Evolutionary conservation across 768 basidiomycete genomes (phyloP).

Genomic region (Mycena indigotica): DNA sequence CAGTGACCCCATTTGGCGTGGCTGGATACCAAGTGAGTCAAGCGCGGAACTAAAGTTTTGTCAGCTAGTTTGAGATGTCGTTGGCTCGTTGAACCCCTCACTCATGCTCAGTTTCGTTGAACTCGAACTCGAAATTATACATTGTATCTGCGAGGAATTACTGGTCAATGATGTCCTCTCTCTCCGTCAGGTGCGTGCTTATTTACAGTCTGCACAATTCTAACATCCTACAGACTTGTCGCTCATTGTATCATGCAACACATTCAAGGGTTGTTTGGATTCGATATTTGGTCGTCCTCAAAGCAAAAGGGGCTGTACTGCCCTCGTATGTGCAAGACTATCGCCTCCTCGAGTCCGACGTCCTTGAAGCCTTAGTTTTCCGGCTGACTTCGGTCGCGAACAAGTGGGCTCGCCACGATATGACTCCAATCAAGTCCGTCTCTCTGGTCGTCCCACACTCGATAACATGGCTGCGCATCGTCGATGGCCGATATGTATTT

Average conservation of each 20-base stretch:
- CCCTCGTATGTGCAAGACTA: neutral
- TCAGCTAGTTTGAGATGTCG: no score
- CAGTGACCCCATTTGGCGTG: no score
- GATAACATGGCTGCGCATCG: slow-evolving; percentile 22
- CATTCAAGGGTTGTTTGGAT: neutral
- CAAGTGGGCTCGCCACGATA: neutral
- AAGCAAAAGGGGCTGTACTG: neutral
- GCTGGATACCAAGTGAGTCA: no score
- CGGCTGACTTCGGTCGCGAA: neutral
- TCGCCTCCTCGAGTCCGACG: neutral
- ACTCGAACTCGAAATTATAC: neutral
- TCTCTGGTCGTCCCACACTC: slow-evolving; percentile 11
- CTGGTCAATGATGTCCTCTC: neutral
- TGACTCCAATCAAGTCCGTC: neutral
- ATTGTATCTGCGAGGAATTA: neutral
- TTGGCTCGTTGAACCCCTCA: no score
- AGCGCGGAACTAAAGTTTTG: no score
- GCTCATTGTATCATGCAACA: neutral
- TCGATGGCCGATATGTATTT: slow-evolving; percentile 12
- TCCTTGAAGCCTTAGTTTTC: neutral
- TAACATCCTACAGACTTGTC: neutral
- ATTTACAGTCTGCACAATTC: neutral
- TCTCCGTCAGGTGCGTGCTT: neutral
- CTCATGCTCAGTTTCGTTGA: no score
- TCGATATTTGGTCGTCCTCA: neutral